A percentile compares a stretch with the other conserved stretches of the same genome.
Conservation (phyloP, 176 grass and related monocot genomes). For the Oryza meridionalis region DNA sequence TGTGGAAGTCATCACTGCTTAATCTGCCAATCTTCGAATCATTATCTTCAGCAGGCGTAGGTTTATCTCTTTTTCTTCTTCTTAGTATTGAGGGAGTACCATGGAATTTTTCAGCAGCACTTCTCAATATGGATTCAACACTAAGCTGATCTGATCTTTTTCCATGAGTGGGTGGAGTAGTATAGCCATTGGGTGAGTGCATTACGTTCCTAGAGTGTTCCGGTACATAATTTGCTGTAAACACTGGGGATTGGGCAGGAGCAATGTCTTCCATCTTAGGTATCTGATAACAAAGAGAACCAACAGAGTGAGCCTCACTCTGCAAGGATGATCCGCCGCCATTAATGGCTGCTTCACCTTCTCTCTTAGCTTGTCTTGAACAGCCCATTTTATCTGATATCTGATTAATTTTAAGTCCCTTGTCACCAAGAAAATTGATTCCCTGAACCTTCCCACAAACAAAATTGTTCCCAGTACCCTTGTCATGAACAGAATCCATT, state of each 20-base stretch:
- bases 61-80: conserved; percentile 66
- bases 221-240: conserved; percentile 25
- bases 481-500: conserved; percentile 32
- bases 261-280: conserved; percentile 57
- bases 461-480: conserved; percentile 24
- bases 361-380: conserved; percentile 21
- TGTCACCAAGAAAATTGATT: neutral
- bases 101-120: conserved; percentile 78
- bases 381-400: neutral
- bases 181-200: conserved; percentile 33
- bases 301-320: conserved; percentile 49
- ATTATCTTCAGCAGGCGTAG: conserved; percentile 32
- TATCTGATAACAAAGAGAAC: conserved; percentile 84
- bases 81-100: conserved; percentile 84
- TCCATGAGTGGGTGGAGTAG: conserved; percentile 31
- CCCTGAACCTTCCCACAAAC: conserved; percentile 27
- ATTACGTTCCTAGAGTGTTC: conserved; percentile 30
- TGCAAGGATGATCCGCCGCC: neutral
- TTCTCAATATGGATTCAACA: conserved; percentile 77
- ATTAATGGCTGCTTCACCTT: conserved; percentile 16
- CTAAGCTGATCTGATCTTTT: conserved; percentile 43
- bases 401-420: neutral
- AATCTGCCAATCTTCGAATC: conserved; percentile 40
- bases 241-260: conserved; percentile 46
- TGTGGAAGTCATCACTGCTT: conserved; percentile 46